Percentiles rank a stretch among this genome's conserved stretches.
phyloP scores from a whole-genome alignment of 495 filamentous ascomycete genomes.

The Penicillium paradoxum region DNA sequence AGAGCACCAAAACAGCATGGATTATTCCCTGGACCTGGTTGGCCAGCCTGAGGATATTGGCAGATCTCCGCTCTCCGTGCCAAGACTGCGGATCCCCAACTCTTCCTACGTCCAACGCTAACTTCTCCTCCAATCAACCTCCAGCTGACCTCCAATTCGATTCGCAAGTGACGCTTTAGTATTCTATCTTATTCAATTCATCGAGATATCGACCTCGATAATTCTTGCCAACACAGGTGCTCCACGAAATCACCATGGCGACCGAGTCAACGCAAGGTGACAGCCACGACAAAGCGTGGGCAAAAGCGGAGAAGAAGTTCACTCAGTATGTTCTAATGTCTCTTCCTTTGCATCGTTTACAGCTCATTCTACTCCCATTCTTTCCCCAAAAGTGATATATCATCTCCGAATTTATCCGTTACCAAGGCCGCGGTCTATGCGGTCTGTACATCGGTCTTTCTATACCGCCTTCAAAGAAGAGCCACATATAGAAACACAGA shows the following conservation, averaged over 20 bases:
- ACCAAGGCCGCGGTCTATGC: not conserved
- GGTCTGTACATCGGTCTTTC: not conserved
- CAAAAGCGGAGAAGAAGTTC: conserved; percentile 38
- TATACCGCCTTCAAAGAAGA: not conserved
- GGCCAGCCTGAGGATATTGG: no score
- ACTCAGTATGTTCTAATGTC: conserved; percentile 28
- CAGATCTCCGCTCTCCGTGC: conserved; percentile 20
- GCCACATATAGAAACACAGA: not conserved
- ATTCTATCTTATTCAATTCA: not conserved
- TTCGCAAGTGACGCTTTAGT: not conserved
- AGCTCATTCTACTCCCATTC: not conserved
- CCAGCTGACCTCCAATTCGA: conserved; percentile 5
- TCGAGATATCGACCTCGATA: not conserved
- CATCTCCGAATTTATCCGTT: not conserved
- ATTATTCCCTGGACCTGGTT: no score
- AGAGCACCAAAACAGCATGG: not conserved
- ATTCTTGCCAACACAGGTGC: not conserved
- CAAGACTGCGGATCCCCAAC: conserved; percentile 28
- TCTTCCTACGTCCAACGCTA: conserved; percentile 16
- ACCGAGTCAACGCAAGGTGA: conserved; percentile 15
- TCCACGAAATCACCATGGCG: conserved; percentile 10
- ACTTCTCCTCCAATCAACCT: conserved; percentile 22
- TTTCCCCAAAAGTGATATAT: not conserved
- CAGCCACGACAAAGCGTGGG: conserved; percentile 30
- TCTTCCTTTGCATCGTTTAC: not conserved